Base-by-base conservation (phyloP, 2,329 filamentous ascomycete genomes). In the Cladosporium sp. region DNA sequence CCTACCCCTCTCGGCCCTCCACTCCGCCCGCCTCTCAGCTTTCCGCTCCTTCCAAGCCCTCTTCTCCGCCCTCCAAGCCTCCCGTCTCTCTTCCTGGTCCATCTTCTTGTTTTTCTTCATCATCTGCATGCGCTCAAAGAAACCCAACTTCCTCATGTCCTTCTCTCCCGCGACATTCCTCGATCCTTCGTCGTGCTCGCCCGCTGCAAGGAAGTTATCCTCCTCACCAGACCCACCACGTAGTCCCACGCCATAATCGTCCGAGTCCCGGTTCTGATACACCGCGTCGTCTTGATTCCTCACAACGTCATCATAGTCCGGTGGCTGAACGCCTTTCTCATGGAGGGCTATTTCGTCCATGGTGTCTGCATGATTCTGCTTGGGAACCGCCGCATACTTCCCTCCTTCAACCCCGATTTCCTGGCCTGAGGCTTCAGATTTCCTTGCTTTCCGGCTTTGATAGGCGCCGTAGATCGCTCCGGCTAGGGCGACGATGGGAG, bases 81-180 rank as follows among this genome's bases (percentile, higher is more conserved):
- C 47, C 45, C 48, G 36, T 19, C 36, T 44, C 35, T 50, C 44
- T 13, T 20, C 22, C 24, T 36, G 35, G 25, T 34, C 49, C 49
- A 10, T 48, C 44, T 40, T 34, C 50, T 37, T 61, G 56, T 53
- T 61, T 24, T 61, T 59, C 45, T 37, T 42, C 28, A 57, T 44
- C 24, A 19, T 24, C 9, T 28, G 22, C 34, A 47, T 17, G 9
- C 53, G 42, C 35, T 56, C 25, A 4, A 49, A 47, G 24, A 48
- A 49, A 0, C 34, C 44, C 53, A 37, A 39, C 53, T 36, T 48
- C 13, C 22, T 34, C 13, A 34, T 34, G 0, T 49, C 12, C 9
- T 24, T 17, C 19, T 24, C 51, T n/a, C 7, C 25, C 28, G 15
- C 4, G 4, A 8, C 37, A 4, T 35, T 17, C 34, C 37, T 22